Evolutionary conservation across 1,139 yeast genomes (phyloP).

Genomic region (Suhomyces terraborum): DNA sequence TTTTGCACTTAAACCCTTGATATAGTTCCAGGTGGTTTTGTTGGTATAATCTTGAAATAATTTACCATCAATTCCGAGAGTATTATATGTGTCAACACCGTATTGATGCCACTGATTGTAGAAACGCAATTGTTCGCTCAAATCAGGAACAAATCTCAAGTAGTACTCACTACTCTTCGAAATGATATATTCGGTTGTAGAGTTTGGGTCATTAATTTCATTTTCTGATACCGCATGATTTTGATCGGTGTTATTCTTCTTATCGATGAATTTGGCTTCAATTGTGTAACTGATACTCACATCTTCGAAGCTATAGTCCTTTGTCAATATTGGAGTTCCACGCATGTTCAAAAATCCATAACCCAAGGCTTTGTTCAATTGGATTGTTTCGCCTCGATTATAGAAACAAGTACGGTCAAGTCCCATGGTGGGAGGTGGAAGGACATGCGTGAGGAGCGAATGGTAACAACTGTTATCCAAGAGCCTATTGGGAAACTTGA

Average conservation of each 20-base stretch:
- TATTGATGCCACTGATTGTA: slow-evolving; percentile 28
- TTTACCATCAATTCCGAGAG: slow-evolving; percentile 40
- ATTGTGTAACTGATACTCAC: slow-evolving; percentile 46
- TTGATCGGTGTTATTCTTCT: slow-evolving; percentile 28
- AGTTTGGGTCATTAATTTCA: slow-evolving; percentile 43
- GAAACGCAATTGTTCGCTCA: slow-evolving; percentile 33
- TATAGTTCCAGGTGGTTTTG: slow-evolving; percentile 38
- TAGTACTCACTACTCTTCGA: slow-evolving; percentile 43
- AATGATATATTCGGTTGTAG: slow-evolving; percentile 38
- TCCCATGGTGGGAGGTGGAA: slow-evolving; percentile 70
- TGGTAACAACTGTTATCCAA: slow-evolving; percentile 61
- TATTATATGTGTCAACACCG: slow-evolving; percentile 31
- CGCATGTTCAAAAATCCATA: slow-evolving; percentile 43
- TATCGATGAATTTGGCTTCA: slow-evolving; percentile 48
- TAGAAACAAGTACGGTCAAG: slow-evolving; percentile 48
- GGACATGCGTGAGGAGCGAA: slow-evolving; percentile 52
- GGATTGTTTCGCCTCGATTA: slow-evolving; percentile 38
- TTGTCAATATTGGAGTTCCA: slow-evolving; percentile 48
- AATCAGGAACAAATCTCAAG: slow-evolving; percentile 44
- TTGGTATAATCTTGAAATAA: slow-evolving; percentile 30
- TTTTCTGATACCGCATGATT: slow-evolving; percentile 33
- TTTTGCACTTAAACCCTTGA: slow-evolving; percentile 29
- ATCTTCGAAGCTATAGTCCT: slow-evolving; percentile 46
- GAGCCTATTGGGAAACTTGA: slow-evolving; percentile 59
- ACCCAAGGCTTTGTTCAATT: slow-evolving; percentile 46